Base-by-base conservation (phyloP, 2,329 filamentous ascomycete genomes). In the Ophiocordyceps unilateralis region DNA sequence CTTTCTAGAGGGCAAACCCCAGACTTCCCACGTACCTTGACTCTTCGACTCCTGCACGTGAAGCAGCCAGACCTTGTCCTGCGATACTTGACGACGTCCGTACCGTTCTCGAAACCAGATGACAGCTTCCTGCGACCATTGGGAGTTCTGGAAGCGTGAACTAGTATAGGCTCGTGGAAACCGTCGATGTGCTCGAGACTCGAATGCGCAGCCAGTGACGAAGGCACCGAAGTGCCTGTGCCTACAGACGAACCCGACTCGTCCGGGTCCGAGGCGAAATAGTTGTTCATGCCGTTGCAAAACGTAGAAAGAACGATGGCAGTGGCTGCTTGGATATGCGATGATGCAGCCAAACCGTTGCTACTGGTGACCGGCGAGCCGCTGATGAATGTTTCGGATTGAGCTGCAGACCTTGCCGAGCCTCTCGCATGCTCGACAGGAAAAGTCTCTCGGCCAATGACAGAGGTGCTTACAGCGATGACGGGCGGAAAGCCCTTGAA, bases 21-120 rank as follows among this genome's bases (percentile, higher is more conserved):
- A n/a, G n/a, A n/a, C n/a, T n/a, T n/a, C n/a, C 22, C 5, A 41
- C 56, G 49, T 65, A 78, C 77, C 70, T 82, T 96, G 42, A 96
- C 88, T 59, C 91, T 76, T 50, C 91, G 76, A 53, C 80, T 81
- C 46, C 91, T 76, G 61, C 91, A 98, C 40, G 88, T 96, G 50
- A 70, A 95, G 64, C 91, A 98, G 23, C 91, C 91, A 49, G 87
- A 95, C 52, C 91, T 74, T 38, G 91, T 96, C 51, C 91, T 78
- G 47, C 88, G 81, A 59, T 96, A 89, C 62, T 96, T 96, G 51
- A 93, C 82, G 55, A 83, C 80, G 47, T 93, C 59, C 32, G 50
- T 38, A 20, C 54, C 83, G 40, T 66, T 48, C 3, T 67, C 69
- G 2, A 65, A 57, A 1, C 50, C 54, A 24, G 51, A 47, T 9